phyloP scores from a whole-genome alignment of 768 basidiomycete species.

The Xerocomus potaroensis region DNA sequence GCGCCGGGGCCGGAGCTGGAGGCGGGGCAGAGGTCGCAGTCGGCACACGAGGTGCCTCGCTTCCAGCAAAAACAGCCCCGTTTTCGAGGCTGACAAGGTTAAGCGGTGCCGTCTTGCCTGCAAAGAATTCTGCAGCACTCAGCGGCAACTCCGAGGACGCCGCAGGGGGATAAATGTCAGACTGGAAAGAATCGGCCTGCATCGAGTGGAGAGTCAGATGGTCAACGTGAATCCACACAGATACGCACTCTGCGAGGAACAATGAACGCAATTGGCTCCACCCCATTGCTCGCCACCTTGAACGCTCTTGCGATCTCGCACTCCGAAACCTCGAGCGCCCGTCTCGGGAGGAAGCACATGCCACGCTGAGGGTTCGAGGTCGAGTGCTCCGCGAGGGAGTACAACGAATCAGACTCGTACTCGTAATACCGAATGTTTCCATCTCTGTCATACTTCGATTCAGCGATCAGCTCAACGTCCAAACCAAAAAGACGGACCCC shows the following conservation, averaged over 20 bases:
- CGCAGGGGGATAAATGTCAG: constrained; percentile 94
- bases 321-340: constrained; percentile 81
- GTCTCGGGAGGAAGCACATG: constrained; percentile 93
- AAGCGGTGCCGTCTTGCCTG: constrained; percentile 72
- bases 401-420: constrained; percentile 81
- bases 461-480: neutral
- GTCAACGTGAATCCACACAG: neutral
- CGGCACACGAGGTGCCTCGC: constrained; percentile 21
- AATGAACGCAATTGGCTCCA: constrained; percentile 94
- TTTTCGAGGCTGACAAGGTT: constrained; percentile 80
- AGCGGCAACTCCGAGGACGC: constrained; percentile 77
- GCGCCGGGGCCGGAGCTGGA: constrained; percentile 12
- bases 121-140: constrained; percentile 81
- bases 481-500: constrained; percentile 48
- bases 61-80: constrained; percentile 42
- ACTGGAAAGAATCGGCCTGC: constrained; percentile 92
- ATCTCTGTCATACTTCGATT: constrained; percentile 50
- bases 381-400: constrained; percentile 78
- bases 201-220: neutral
- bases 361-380: constrained; percentile 92
- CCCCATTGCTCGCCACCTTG: constrained; percentile 67
- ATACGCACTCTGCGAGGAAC: constrained; percentile 81
- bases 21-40: constrained; percentile 29
- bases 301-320: constrained; percentile 95
- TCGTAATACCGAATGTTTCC: constrained; percentile 99